phyloP scores from a whole-genome alignment of 75 land plant genomes.

The Azolla pinnata region DNA sequence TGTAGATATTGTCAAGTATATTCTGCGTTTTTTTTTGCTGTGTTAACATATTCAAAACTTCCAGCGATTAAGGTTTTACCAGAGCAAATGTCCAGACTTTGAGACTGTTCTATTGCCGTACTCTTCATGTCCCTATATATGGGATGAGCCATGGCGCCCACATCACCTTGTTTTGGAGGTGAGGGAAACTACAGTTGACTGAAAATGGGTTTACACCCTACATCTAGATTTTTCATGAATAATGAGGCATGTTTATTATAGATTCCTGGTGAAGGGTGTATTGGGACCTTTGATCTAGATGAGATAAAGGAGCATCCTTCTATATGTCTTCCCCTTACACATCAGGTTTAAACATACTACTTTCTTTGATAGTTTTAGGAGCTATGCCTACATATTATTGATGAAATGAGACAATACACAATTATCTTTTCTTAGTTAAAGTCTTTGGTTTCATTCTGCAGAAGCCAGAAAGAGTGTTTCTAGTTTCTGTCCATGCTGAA shows the following conservation, averaged over 20 bases:
- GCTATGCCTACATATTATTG: too few species aligned
- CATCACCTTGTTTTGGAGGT: slow-evolving; percentile 87
- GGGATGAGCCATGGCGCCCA: slow-evolving; percentile 98
- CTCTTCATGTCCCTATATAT: slow-evolving; percentile 74
- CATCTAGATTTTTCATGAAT: slow-evolving; percentile 1
- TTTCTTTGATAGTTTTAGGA: neutral
- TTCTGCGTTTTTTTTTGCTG: too few species aligned
- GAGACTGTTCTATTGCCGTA: slow-evolving; percentile 74
- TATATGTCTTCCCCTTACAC: slow-evolving; percentile 37
- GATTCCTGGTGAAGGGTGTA: slow-evolving; percentile 83
- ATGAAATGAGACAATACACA: too few species aligned
- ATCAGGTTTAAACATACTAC: slow-evolving; percentile 31
- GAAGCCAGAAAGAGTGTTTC: slow-evolving; percentile 69
- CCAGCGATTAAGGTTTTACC: slow-evolving; percentile 72
- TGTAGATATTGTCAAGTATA: too few species aligned
- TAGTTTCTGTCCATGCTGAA: slow-evolving; percentile 67
- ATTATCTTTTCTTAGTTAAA: too few species aligned
- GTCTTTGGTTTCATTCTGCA: slow-evolving; percentile 24
- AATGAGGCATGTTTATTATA: slow-evolving; percentile 5
- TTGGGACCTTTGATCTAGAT: slow-evolving; percentile 71
- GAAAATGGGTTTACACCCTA: too few species aligned
- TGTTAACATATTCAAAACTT: too few species aligned
- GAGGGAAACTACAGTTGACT: neutral
- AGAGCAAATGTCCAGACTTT: slow-evolving; percentile 73
- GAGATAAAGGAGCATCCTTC: slow-evolving; percentile 46